A percentile compares a stretch with the other conserved stretches of the same genome.
These are phyloP conservation scores for Candida krabiensis DNA, from an alignment of 805 yeast genomes.

Conservation along the genomic window DNA sequence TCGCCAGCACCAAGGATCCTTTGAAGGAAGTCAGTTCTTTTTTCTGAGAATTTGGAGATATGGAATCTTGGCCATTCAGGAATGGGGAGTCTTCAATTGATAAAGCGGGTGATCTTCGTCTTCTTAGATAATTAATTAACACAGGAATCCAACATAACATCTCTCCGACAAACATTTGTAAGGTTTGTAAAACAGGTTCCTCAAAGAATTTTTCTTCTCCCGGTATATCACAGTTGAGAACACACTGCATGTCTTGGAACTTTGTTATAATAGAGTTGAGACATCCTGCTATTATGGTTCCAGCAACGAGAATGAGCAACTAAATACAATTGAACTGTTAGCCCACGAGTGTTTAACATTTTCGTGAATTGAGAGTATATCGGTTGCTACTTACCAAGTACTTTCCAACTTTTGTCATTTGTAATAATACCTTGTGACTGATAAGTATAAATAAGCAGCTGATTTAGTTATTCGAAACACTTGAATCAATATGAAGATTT, in stretches of 20 bases:
- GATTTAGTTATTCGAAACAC: constrained; percentile 1
- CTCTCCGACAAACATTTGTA: constrained; percentile 83
- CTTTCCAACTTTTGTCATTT: constrained; percentile 5
- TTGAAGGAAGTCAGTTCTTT: constrained; percentile 16
- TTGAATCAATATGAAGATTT: too few species aligned
- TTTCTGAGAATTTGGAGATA: too few species aligned
- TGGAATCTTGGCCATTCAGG: too few species aligned
- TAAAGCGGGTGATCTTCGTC: constrained; percentile 3
- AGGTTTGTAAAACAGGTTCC: constrained; percentile 76
- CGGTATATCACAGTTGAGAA: constrained; percentile 50
- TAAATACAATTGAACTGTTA: constrained; percentile 8
- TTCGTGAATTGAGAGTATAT: neutral
- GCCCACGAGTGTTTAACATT: neutral
- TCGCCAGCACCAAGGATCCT: constrained; percentile 40
- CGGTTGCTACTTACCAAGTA: constrained; percentile 3
- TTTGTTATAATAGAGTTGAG: constrained; percentile 73
- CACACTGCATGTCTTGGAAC: constrained; percentile 74
- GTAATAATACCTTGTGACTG: too few species aligned
- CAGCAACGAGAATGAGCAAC: constrained; percentile 38
- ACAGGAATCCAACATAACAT: constrained; percentile 39
- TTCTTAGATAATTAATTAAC: constrained; percentile 5
- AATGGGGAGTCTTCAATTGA: constrained; percentile 3
- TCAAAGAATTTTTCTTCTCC: constrained; percentile 55
- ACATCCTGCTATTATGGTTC: constrained; percentile 69
- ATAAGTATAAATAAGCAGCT: too few species aligned